Evolutionary conservation across 1,284 basidiomycete genomes (phyloP).

Genomic region (Microbotryum silenes-acaulis): DNA sequence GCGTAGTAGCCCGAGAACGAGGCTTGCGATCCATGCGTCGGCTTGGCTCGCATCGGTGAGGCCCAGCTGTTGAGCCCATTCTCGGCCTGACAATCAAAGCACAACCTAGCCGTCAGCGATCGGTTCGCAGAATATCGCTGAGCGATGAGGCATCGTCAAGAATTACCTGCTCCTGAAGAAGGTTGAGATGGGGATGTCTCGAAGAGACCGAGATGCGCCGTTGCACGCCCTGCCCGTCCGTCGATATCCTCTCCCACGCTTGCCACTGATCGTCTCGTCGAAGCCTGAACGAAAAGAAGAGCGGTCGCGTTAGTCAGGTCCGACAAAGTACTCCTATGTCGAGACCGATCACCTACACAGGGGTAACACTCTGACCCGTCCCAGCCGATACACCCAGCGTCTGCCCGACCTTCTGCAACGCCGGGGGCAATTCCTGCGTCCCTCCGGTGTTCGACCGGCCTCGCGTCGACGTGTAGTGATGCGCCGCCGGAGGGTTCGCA

Average conservation of each 20-base stretch:
- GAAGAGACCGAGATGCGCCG: constrained; percentile 67
- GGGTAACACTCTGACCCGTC: constrained; percentile 27
- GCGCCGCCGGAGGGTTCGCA: constrained; percentile 32
- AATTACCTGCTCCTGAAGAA: constrained; percentile 76
- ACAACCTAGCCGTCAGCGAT: constrained; percentile 3
- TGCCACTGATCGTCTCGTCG: constrained; percentile 31
- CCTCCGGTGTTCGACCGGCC: constrained; percentile 74
- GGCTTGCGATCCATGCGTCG: neutral
- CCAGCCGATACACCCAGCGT: constrained; percentile 28
- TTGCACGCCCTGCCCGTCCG: constrained; percentile 12
- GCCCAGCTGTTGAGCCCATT: constrained; percentile 42
- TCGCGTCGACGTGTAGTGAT: constrained; percentile 44
- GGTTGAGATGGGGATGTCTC: constrained; percentile 78
- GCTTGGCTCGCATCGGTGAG: constrained; percentile 39
- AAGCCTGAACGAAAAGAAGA: constrained; percentile 3
- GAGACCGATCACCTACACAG: constrained; percentile 11
- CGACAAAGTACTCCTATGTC: neutral
- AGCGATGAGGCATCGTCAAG: constrained; percentile 39
- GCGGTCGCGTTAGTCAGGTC: neutral
- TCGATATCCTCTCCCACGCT: constrained; percentile 24
- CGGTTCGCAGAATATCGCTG: constrained; percentile 17
- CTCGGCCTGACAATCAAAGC: constrained; percentile 41
- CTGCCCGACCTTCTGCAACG: constrained; percentile 49
- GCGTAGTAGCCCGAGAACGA: constrained; percentile 14
- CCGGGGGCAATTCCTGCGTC: constrained; percentile 84